These are phyloP conservation scores for Sporisorium reilianum DNA, from an alignment of 1,284 basidiomycete species.

Conservation along the genomic window DNA sequence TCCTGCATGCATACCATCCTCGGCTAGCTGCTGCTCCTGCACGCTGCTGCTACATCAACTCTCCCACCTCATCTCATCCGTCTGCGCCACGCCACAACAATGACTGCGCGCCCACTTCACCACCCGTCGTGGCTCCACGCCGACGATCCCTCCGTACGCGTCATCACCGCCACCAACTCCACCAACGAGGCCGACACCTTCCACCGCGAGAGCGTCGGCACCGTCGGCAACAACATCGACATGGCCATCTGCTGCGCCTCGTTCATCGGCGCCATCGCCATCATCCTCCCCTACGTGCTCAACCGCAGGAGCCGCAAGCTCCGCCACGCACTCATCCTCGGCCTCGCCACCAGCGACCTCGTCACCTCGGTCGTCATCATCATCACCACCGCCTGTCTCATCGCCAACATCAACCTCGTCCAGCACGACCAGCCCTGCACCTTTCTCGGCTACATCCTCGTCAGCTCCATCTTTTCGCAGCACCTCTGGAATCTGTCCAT, in stretches of 20 bases:
- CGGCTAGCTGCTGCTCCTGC: background rate
- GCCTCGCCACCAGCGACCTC: slow-evolving; percentile 60
- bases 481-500: slow-evolving; percentile 64
- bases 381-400: slow-evolving; percentile 45
- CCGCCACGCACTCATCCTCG: slow-evolving; percentile 59
- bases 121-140: slow-evolving; percentile 6
- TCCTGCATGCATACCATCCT: background rate
- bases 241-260: slow-evolving; percentile 59
- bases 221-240: slow-evolving; percentile 56
- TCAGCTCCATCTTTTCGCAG: slow-evolving; percentile 58
- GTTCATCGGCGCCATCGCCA: slow-evolving; percentile 51
- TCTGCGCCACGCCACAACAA: background rate
- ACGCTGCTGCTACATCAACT: background rate
- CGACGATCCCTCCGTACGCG: slow-evolving; percentile 35
- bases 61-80: background rate
- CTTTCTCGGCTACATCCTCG: slow-evolving; percentile 53
- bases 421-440: slow-evolving; percentile 35
- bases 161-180: slow-evolving; percentile 19
- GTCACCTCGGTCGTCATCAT: slow-evolving; percentile 54
- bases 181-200: slow-evolving; percentile 33
- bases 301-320: slow-evolving; percentile 54
- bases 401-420: slow-evolving; percentile 50
- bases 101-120: slow-evolving; percentile 12
- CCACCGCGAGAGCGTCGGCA: slow-evolving; percentile 44
- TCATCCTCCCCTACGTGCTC: slow-evolving; percentile 59